phyloP scores from a whole-genome alignment of 2,329 filamentous ascomycete species.

The Lasiodiplodia theobromae region DNA sequence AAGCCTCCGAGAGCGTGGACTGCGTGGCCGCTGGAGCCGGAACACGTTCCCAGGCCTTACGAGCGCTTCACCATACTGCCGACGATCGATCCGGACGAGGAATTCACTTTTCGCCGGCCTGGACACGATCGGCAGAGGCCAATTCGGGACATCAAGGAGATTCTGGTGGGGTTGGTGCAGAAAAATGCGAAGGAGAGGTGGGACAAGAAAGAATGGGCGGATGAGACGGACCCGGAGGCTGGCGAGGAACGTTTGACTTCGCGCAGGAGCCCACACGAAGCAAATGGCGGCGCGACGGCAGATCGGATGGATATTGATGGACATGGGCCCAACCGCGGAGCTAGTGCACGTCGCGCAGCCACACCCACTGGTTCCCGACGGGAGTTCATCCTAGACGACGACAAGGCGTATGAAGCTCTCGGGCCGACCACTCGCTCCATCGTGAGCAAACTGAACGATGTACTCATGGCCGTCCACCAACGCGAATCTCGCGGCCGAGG shows the following conservation, averaged over 20 bases:
- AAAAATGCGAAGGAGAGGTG: conserved; percentile 71
- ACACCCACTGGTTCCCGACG: conserved; percentile 45
- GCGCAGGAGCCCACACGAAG: conserved; percentile 29
- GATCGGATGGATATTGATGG: conserved; percentile 5
- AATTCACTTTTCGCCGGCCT: conserved; percentile 57
- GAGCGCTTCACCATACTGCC: conserved; percentile 54
- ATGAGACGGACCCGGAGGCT: conserved; percentile 31
- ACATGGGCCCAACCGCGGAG: not conserved
- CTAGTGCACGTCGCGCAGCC: conserved; percentile 12
- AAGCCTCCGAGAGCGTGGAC: conserved; percentile 71
- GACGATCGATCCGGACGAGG: conserved; percentile 55
- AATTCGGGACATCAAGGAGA: conserved; percentile 72
- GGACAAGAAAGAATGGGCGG: conserved; percentile 47
- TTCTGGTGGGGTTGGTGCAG: conserved; percentile 71
- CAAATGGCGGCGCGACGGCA: conserved; percentile 25
- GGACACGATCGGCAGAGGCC: conserved; percentile 53
- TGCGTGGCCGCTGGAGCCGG: conserved; percentile 78
- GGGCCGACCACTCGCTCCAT: conserved; percentile 74
- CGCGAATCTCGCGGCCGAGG: conserved; percentile 49
- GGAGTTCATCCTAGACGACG: conserved; percentile 73
- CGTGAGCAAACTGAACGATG: conserved; percentile 70
- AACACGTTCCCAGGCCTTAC: conserved; percentile 65
- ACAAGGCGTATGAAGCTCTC: conserved; percentile 68
- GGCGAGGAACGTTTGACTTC: conserved; percentile 27
- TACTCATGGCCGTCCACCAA: conserved; percentile 75